These are phyloP conservation scores for Arxiozyma slooffiae DNA, from an alignment of 1,139 yeast species.

Conservation along the genomic window DNA sequence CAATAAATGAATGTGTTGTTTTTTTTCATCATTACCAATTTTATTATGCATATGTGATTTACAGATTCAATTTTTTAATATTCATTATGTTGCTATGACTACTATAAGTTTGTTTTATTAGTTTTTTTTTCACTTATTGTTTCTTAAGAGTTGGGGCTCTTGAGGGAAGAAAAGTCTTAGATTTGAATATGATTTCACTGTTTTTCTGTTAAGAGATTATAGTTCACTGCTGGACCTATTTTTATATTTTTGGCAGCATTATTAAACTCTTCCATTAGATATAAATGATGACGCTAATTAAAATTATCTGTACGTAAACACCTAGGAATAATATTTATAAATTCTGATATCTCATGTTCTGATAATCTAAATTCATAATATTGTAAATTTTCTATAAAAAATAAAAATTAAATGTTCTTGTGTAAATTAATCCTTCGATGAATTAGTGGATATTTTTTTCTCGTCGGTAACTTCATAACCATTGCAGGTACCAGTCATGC, in stretches of 20 bases:
- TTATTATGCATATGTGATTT: slow-evolving; percentile 24
- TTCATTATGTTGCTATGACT: neutral
- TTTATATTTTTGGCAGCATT: neutral
- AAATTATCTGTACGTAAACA: slow-evolving; percentile 28
- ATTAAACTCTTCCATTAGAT: slow-evolving; percentile 5
- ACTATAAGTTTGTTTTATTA: neutral
- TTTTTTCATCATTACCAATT: slow-evolving; percentile 31
- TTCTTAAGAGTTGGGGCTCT: neutral
- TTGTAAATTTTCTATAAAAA: slow-evolving; percentile 69
- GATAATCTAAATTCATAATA: slow-evolving; percentile 68
- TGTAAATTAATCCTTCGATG: slow-evolving; percentile 68
- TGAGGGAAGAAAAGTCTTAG: neutral
- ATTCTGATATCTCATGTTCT: slow-evolving; percentile 79
- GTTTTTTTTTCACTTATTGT: neutral
- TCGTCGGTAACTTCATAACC: slow-evolving; percentile 10
- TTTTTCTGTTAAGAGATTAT: neutral
- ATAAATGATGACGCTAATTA: slow-evolving; percentile 24
- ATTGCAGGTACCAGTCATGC: neutral
- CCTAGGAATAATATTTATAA: slow-evolving; percentile 46
- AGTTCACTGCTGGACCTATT: neutral
- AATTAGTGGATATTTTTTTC: slow-evolving; percentile 33
- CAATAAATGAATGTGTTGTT: slow-evolving; percentile 35
- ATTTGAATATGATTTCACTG: slow-evolving; percentile 1
- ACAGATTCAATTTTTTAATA: slow-evolving; percentile 1
- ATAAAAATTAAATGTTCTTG: slow-evolving; percentile 63